These are phyloP conservation scores for Calonectria multiphialidica DNA, from an alignment of 2,329 filamentous ascomycete genomes.

Conservation along the genomic window DNA sequence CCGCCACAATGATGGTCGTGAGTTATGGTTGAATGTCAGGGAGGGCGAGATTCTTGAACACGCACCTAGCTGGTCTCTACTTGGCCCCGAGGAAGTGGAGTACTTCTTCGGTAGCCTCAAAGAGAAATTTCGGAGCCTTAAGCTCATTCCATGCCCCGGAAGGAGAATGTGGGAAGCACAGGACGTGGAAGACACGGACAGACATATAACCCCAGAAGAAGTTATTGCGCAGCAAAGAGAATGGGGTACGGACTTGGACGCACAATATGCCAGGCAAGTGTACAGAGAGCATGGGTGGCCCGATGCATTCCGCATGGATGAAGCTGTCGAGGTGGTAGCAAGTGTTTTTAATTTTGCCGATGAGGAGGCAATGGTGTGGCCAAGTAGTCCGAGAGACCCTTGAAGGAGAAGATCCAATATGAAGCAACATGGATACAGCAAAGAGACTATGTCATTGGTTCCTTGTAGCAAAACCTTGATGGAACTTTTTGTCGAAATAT, in stretches of 20 bases:
- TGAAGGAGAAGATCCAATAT: not conserved
- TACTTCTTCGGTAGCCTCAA: slow-evolving; percentile 44
- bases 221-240: slow-evolving; percentile 21
- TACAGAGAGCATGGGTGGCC: slow-evolving; percentile 50
- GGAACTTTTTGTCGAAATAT: no score
- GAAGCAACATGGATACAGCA: not conserved
- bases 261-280: slow-evolving; percentile 36
- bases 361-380: not conserved
- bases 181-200: slow-evolving; percentile 7
- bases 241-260: slow-evolving; percentile 28
- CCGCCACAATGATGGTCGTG: not conserved
- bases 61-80: not conserved
- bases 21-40: slow-evolving; percentile 26
- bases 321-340: slow-evolving; percentile 19
- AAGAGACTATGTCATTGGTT: not conserved
- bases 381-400: not conserved
- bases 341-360: not conserved
- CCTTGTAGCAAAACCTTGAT: not conserved
- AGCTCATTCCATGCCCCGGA: slow-evolving; percentile 33
- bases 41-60: slow-evolving; percentile 26
- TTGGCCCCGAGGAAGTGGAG: not conserved
- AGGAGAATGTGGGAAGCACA: slow-evolving; percentile 14
- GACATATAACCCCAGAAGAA: slow-evolving; percentile 30
- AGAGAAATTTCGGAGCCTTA: slow-evolving; percentile 37
- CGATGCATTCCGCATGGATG: slow-evolving; percentile 45